Base-by-base conservation (phyloP, 2,329 filamentous ascomycete genomes). In the Gaeumannomyces tritici region DNA sequence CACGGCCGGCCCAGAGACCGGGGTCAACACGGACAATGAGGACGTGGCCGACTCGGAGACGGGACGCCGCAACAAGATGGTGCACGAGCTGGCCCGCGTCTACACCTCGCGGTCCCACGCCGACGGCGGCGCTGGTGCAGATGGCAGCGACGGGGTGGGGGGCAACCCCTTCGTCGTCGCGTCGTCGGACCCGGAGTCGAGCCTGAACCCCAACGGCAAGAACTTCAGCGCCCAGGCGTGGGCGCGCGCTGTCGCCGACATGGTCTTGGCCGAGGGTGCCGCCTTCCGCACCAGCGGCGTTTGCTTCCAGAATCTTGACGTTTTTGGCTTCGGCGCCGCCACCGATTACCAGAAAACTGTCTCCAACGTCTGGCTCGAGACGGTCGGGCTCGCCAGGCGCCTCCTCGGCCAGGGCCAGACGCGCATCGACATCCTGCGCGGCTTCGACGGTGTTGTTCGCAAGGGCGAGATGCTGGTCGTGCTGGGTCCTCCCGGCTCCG, bases 401-500 rank as follows among this genome's bases (percentile, higher is more conserved):
- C 64, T 86, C 1, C 69, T 88, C 33, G 83, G 83, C 4, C 67
- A 80, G 65, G 79, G 79, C 55, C 76, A 79, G 67, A 80, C 76
- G 59, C 83, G 83, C 66, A 86, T 89, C 66, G 85, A 91, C 68
- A 91, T 91, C 67, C 74, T 91, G 64, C 83, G 80, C 65, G 76
- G 84, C 68, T 85, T 89, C 63, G 87, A 90, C 66, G 88, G 88
- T 29, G 70, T 90, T 0, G 85, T 91, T 1, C 79, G 84, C 69
- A 83, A 83, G 64, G 89, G 89, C 56, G 89, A 91, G 77, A 89
- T 91, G 86, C 75, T 91, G 31, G 86, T 91, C 21, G 89, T 91
- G 2, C 79, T 91, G 42, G 89, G 89, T 21, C 88, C 88, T 62
- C 89, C 89, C 2, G 84, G 84, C 55, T 81, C 83, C n/a, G 89